Conservation (phyloP, 805 yeast genomes). For the Nematodospora valgi region DNA sequence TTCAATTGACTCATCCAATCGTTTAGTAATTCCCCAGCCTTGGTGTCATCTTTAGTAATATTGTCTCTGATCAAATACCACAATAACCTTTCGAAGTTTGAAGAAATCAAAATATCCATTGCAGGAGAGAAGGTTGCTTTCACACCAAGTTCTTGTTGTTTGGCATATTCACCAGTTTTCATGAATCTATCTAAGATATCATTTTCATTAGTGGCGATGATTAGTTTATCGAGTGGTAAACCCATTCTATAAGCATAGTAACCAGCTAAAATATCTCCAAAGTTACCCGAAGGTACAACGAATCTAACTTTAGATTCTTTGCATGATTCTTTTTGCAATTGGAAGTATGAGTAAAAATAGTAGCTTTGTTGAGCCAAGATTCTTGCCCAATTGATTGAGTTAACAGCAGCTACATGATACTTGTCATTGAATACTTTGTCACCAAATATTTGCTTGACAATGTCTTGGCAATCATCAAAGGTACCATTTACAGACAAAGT, state of each 20-base stretch:
- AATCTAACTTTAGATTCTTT: conserved; percentile 54
- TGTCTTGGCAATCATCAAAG: conserved; percentile 97
- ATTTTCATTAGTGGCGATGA: conserved; percentile 94
- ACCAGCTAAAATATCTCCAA: conserved; percentile 97
- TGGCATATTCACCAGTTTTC: conserved; percentile 81
- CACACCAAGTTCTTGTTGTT: conserved; percentile 52
- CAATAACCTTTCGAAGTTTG: conserved; percentile 92
- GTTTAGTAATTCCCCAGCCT: conserved; percentile 72
- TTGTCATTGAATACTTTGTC: conserved; percentile 82
- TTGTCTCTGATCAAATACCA: conserved; percentile 89
- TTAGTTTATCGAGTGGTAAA: conserved; percentile 77
- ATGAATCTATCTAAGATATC: conserved; percentile 93
- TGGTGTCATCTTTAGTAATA: conserved; percentile 49
- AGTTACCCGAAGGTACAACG: conserved; percentile 97
- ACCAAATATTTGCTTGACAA: conserved; percentile 89
- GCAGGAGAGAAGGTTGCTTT: conserved; percentile 95
- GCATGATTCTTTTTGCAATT: conserved; percentile 41
- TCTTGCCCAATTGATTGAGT: conserved; percentile 99
- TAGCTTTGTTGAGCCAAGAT: conserved; percentile 96
- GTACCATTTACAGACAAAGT: conserved; percentile 94
- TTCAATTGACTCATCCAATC: conserved; percentile 80
- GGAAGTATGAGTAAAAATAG: conserved; percentile 90
- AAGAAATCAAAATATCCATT: conserved; percentile 94
- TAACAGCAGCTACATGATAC: conserved; percentile 96
- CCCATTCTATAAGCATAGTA: conserved; percentile 95